These are phyloP conservation scores for Secale cereale DNA, from an alignment of 176 grass and related monocot genomes.

Conservation along the genomic window DNA sequence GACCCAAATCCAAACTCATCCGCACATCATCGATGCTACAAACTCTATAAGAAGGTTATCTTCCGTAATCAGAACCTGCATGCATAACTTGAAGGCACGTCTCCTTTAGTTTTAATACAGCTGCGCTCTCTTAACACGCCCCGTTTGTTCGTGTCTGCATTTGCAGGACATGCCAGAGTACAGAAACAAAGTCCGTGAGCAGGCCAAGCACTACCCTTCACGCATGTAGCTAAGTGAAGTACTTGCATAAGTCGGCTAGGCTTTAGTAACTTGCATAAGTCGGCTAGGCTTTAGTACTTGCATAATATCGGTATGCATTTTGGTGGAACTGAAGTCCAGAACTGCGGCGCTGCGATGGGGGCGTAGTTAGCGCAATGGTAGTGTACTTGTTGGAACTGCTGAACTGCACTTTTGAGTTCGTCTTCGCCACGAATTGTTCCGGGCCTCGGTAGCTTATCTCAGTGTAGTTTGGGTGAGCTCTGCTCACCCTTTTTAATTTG, in stretches of 20 bases:
- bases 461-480: not conserved
- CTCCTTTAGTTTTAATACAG: not conserved
- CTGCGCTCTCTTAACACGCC: too few relatives aligned
- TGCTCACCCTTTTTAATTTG: not conserved
- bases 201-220: conserved; percentile 66
- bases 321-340: not conserved
- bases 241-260: too few relatives aligned
- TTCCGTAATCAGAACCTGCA: too few relatives aligned
- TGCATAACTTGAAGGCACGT: not conserved
- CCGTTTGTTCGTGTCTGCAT: conserved; percentile 7
- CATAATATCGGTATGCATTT: not conserved
- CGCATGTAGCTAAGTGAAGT: conserved; percentile 32
- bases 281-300: not conserved
- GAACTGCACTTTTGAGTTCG: not conserved
- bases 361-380: not conserved
- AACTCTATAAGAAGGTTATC: conserved; percentile 60
- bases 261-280: too few relatives aligned
- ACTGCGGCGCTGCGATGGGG: too few relatives aligned
- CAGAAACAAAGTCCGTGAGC: conserved; percentile 50
- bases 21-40: conserved; percentile 54
- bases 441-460: not conserved
- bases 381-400: not conserved
- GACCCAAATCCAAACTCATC: conserved; percentile 59
- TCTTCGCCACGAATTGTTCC: not conserved
- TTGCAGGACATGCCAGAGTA: conserved; percentile 56